These are phyloP conservation scores for Tripidium arundinaceum DNA, from an alignment of 202 grass and related monocot species.

Conservation along the genomic window DNA sequence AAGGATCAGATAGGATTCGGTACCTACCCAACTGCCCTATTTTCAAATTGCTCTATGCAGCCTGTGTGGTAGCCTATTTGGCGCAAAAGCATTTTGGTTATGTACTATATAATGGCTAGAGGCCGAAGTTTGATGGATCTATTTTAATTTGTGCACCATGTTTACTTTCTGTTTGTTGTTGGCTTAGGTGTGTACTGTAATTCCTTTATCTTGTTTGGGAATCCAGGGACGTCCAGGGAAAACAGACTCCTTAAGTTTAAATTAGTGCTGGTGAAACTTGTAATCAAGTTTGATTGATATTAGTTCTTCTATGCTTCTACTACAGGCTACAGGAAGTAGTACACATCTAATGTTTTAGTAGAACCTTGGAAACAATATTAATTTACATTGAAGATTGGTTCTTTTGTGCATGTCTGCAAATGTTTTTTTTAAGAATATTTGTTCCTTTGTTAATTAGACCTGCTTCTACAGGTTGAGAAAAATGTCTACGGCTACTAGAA, in stretches of 20 bases:
- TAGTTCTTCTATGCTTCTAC: too few species aligned
- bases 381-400: too few species aligned
- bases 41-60: not conserved
- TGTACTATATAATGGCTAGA: not conserved
- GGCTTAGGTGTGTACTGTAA: not conserved
- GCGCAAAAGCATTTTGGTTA: not conserved
- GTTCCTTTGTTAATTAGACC: too few species aligned
- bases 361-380: too few species aligned
- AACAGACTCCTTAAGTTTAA: not conserved
- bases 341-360: too few species aligned
- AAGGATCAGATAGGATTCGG: slow-evolving; percentile 98
- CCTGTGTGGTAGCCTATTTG: not conserved
- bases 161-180: not conserved
- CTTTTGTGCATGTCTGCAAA: too few species aligned
- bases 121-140: not conserved
- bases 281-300: not conserved
- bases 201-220: not conserved
- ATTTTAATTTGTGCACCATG: not conserved
- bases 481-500: too few species aligned
- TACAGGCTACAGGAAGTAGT: too few species aligned
- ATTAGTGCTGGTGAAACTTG: not conserved
- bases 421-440: too few species aligned
- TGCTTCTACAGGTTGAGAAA: too few species aligned
- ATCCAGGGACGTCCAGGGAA: not conserved
- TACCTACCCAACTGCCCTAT: slow-evolving; percentile 29